Base-by-base conservation (phyloP, 2,329 filamentous ascomycete species). In the Phialemoniopsis sp. region DNA sequence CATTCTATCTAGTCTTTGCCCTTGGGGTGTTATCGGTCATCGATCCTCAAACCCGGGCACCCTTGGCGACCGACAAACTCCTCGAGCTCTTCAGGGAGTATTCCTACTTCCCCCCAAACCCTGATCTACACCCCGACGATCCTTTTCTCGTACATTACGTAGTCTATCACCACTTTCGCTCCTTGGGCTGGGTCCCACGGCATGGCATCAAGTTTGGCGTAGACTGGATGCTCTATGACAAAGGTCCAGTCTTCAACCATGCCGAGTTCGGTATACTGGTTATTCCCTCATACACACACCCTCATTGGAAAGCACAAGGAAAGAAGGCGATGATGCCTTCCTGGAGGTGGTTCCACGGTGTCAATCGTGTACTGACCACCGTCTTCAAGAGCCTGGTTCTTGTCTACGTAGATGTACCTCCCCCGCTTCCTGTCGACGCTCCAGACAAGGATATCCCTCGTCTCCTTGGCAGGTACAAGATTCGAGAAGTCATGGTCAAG, bases 151-250 rank as follows among this genome's bases (percentile, higher is more conserved):
- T 95, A 1, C 83, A 88, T 42, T 98, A 97, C 55, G 82, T 81
- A 12, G 88, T 88, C 14, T 98, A 95, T 59, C 93, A 98, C 57
- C 91, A 98, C 59, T 98, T 95, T 66, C 85, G 93, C 29, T 95
- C 89, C 1, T 72, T 97, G 0, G 93, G 93, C 17, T 98, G 93
- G 91, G 88, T 96, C 2, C 85, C 94, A 1, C 84, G 94, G 13
- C 82, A 87, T 5, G 94, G 93, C 29, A 83, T 95, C 58, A 98
- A 98, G 57, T 98, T 98, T 52, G 88, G 87, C 16, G 87, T 89
- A 9, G 93, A 98, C 60, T 96, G 88, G 69, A 69, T 98, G n/a
- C 76, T 98, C 8, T 98, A 98, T 64, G 83, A 89, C 41, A 84
- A 89, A 15, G 93, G 93, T 0, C 93, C 93, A 0, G 91, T 93